Conservation (phyloP, 139 green algal species). For the Ostreobium quekettii region DNA sequence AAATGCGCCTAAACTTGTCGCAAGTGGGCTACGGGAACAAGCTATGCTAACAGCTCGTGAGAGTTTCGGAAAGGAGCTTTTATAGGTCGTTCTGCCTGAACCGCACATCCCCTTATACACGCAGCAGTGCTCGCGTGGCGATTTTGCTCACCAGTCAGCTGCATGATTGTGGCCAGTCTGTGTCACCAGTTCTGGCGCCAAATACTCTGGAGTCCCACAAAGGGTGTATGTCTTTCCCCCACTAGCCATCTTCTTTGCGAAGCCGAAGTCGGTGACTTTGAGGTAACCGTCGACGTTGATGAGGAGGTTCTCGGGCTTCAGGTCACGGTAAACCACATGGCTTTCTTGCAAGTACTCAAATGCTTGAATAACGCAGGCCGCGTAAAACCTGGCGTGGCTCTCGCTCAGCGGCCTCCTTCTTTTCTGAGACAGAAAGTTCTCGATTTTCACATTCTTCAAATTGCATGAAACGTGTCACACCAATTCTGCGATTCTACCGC, state of each 20-base stretch:
- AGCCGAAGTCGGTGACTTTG: slow-evolving; percentile 80
- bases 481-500: too few species aligned
- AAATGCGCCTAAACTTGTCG: too few species aligned
- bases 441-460: too few species aligned
- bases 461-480: too few species aligned
- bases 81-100: too few species aligned
- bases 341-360: slow-evolving; percentile 79
- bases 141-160: slow-evolving; percentile 87
- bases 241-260: slow-evolving; percentile 68
- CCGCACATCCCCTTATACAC: too few species aligned
- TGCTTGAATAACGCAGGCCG: slow-evolving; percentile 67
- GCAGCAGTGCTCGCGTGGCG: too few species aligned
- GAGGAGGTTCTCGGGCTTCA: slow-evolving; percentile 79
- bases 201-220: slow-evolving; percentile 92
- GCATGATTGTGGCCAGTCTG: slow-evolving; percentile 61
- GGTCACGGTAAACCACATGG: slow-evolving; percentile 60
- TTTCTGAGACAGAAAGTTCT: too few species aligned
- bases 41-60: too few species aligned
- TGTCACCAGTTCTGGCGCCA: slow-evolving; percentile 84
- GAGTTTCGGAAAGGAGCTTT: too few species aligned
- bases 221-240: slow-evolving; percentile 81
- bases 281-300: slow-evolving; percentile 37
- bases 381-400: slow-evolving; percentile 75
- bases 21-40: too few species aligned
- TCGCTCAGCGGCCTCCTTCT: slow-evolving; percentile 54